Evolutionary conservation across 495 filamentous ascomycete genomes (phyloP), one percentile per base, ranked within the genome.

Genomic region (Ascobolus immersus): DNA sequence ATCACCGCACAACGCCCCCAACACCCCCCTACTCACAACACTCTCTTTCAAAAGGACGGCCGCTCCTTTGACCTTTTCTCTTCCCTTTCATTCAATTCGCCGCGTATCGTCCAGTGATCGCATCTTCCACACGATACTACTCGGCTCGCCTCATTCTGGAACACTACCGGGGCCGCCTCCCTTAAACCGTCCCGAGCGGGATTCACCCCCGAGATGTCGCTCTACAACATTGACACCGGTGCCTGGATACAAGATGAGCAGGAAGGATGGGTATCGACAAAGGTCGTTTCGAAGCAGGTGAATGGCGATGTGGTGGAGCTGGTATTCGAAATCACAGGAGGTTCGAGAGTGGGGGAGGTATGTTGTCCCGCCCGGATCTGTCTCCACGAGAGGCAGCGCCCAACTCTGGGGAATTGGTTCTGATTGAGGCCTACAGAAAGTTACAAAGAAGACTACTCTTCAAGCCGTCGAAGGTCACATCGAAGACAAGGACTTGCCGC

Each of bases 231-330:
- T 45, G 89, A 84, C 42, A 94, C 86, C 43, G 67, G 77, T 65
- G 89, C 80, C 53, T 99, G 86, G 86, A 82, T 94, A 65, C 79
- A 89, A 40, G 86, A 99, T 59, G 55, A 67, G 43, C 73, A 72
- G 31, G 86, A 99, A 55, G 86, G 86, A 53, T 99, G 86, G 86
- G 63, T 94, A 55, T 77, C 81, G 43, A 92, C 89, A 20, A 80
- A 92, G 62, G 78, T 99, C 41, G 61, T 74, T 53, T 74, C 81
- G 51, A 94, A 84, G 62, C 59, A 65, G 23, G 58, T 81, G 37
- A 59, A 80, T 52, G 89, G 80, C 15, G 68, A 80, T 44, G 90
- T 86, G 48, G 76, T 89, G 49, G 66, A 58, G 39, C 65, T 96
- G 52, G 60, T 80, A 35, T 94, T 94, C 52, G 58, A 66, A 54